A percentile compares a stretch with the other conserved stretches of the same genome.
Evolutionary conservation across 306 rosid genomes (phyloP).

Genomic region (Begonia loranthoides): DNA sequence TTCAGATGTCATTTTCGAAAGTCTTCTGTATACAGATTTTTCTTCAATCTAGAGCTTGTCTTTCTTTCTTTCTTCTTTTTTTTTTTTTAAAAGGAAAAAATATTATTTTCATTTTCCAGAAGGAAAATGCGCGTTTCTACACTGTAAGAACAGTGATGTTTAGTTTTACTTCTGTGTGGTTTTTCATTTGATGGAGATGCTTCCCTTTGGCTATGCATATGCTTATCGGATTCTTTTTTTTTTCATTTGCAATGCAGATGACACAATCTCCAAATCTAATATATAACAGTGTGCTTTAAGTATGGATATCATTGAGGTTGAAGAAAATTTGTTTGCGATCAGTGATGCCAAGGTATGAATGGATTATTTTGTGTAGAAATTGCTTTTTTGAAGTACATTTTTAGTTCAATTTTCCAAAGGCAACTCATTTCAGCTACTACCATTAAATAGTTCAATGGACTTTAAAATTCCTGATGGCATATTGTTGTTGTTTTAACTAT

Average conservation of each 20-base stretch:
- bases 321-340: constrained; percentile 63
- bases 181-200: no score
- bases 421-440: no score
- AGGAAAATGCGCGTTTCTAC: no score
- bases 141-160: no score
- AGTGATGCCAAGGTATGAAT: constrained; percentile 78
- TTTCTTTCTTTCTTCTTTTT: neutral
- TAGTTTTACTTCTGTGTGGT: no score
- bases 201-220: no score
- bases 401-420: no score
- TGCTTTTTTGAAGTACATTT: no score
- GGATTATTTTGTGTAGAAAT: neutral
- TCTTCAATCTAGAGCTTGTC: neutral
- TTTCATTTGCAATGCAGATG: constrained; percentile 25
- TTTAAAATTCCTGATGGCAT: no score
- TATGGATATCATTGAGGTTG: constrained; percentile 69
- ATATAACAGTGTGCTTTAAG: constrained; percentile 15
- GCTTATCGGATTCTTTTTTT: neutral
- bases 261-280: constrained; percentile 15
- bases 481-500: no score
- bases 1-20: constrained; percentile 13
- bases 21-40: constrained; percentile 3
- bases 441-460: no score
- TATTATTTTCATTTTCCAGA: no score
- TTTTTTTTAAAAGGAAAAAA: neutral